Base-by-base conservation (phyloP, 192 early-diverging fungal genomes). In the Entophlyctis helioformis region DNA sequence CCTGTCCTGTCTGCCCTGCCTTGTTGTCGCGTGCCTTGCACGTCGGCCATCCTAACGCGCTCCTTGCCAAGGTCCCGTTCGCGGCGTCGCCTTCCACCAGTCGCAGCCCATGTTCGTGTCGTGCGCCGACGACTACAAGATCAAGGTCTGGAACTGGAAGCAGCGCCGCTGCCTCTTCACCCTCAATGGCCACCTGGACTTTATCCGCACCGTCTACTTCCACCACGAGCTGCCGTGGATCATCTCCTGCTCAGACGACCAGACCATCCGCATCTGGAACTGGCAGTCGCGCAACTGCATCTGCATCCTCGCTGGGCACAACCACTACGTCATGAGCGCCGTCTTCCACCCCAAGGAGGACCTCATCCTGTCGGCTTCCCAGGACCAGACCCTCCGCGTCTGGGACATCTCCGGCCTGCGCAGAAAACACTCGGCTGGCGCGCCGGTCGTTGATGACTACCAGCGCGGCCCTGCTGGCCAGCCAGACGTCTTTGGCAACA, bases 71-170 rank as follows among this genome's bases (percentile, higher is more conserved):
- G 95, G 96, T 2, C 96, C 96, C 36, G 93, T 99, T 16, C 84
- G 96, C 33, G 91, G 90, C 24, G 83, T 96, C 48, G 79, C 87
- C 20, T 99, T 99, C 62, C 96, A 99, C 47, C 85, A 83, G 5
- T 86, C 89, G 0, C 92, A 96, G 57, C 89, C 92, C 24, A 67
- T 99, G 10, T 99, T 99, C 63, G 96, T 94, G 3, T 91, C 91
- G 27, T 93, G 89, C 27, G 96, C 89, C 46, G 96, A 99, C 58
- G 96, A 99, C 66, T 94, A 97, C 77, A 99, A 96, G 66, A 90
- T 99, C 57, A 95, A 94, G 66, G 91, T 99, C 15, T 99, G 96
- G 96, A 96, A 96, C 72, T 88, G 94, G 78, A 96, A 96, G 66
- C 88, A 83, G 37, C 78, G 89, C 13, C 84, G 91, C 52, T 99